A percentile compares a stretch with the other conserved stretches of the same genome.
Conservation (phyloP, 1,284 basidiomycete species). For the Phenoliferia sp. region DNA sequence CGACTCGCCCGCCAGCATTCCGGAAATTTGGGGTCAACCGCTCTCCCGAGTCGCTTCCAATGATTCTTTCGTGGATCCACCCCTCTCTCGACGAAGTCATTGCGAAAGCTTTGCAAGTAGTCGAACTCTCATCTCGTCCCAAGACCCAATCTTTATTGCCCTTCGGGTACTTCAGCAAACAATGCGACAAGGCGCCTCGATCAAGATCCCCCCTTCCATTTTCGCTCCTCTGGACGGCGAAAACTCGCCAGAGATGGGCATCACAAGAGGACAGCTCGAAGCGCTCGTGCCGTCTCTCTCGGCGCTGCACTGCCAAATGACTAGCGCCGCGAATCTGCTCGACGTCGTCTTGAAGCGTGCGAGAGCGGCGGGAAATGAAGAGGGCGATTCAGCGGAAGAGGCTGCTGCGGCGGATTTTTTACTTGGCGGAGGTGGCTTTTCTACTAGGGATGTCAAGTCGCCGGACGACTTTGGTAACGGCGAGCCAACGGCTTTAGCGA, state of each 20-base stretch:
- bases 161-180: neutral
- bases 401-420: neutral
- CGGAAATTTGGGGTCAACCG: neutral
- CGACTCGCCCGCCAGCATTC: neutral
- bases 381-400: neutral
- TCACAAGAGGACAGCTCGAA: neutral
- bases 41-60: neutral
- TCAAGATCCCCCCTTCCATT: neutral
- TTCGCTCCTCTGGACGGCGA: neutral
- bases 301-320: neutral
- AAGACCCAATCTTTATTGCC: constrained; percentile 3
- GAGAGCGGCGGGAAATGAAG: neutral
- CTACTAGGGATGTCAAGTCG: neutral
- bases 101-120: neutral
- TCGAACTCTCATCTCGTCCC: neutral
- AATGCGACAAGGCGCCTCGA: neutral
- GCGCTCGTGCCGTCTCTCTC: constrained; percentile 3
- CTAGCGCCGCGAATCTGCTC: neutral
- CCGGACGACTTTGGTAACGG: neutral
- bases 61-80: neutral
- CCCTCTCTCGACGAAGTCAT: neutral
- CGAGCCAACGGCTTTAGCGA: neutral
- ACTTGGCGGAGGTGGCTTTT: neutral
- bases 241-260: neutral
- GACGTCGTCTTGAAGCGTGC: neutral